phyloP scores from a whole-genome alignment of 1,284 basidiomycete genomes.

The Neonothopanus nambi region DNA sequence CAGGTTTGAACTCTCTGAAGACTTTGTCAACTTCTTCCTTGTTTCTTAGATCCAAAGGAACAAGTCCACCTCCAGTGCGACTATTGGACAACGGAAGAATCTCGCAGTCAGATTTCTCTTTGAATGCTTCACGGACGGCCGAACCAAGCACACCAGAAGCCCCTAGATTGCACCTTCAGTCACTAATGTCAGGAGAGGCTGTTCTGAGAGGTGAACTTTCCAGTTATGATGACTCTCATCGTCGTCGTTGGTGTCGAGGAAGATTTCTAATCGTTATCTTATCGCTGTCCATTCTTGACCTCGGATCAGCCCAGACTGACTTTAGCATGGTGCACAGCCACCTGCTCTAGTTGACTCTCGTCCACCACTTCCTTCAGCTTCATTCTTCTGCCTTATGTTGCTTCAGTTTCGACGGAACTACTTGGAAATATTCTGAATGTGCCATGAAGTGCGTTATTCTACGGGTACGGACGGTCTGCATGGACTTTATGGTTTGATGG shows the following conservation, averaged over 20 bases:
- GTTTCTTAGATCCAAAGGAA: slow-evolving; percentile 62
- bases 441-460: too few relatives aligned
- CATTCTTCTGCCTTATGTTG: too few relatives aligned
- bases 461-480: too few relatives aligned
- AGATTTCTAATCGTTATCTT: too few relatives aligned
- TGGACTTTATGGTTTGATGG: too few relatives aligned
- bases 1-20: slow-evolving; percentile 57
- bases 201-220: slow-evolving; percentile 26
- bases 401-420: too few relatives aligned
- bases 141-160: slow-evolving; percentile 78
- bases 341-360: too few relatives aligned
- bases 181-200: not conserved
- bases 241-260: slow-evolving; percentile 17
- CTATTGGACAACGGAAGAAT: slow-evolving; percentile 68
- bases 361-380: too few relatives aligned
- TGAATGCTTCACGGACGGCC: slow-evolving; percentile 65
- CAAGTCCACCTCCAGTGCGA: slow-evolving; percentile 52
- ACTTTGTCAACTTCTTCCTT: slow-evolving; percentile 45
- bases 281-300: too few relatives aligned
- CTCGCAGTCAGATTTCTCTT: slow-evolving; percentile 32
- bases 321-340: too few relatives aligned
- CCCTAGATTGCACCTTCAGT: slow-evolving; percentile 42
- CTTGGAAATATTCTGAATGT: too few relatives aligned
- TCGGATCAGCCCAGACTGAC: too few relatives aligned
- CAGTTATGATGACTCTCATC: slow-evolving; percentile 51